Evolutionary conservation across 1,284 basidiomycete species (phyloP).

Genomic region (Melampsora abietis-canadensis): DNA sequence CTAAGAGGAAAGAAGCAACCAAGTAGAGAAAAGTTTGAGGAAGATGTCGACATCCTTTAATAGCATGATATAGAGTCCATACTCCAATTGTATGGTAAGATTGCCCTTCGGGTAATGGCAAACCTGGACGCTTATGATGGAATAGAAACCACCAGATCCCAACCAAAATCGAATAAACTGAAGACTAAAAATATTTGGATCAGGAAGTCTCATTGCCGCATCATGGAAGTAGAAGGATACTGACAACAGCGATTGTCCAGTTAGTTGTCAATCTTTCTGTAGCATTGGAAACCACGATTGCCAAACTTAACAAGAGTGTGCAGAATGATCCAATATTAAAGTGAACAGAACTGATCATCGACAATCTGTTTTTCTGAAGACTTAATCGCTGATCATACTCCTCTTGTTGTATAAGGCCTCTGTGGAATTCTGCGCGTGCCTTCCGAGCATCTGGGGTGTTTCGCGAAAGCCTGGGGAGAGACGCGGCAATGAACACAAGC

Average conservation of each 20-base stretch:
- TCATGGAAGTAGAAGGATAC: not conserved
- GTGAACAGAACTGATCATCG: conserved; percentile 37
- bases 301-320: conserved; percentile 2
- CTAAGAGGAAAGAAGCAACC: conserved; percentile 33
- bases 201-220: not conserved
- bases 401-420: conserved; percentile 5
- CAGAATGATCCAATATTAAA: conserved; percentile 36
- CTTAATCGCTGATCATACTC: conserved; percentile 12
- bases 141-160: conserved; percentile 42
- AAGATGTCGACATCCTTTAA: conserved; percentile 21
- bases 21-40: conserved; percentile 37
- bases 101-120: conserved; percentile 11
- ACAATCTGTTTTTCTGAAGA: conserved; percentile 27
- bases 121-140: conserved; percentile 25
- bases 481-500: conserved; percentile 10
- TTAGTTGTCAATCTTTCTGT: not conserved
- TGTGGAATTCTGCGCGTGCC: not conserved
- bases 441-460: conserved; percentile 23
- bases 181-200: conserved; percentile 9
- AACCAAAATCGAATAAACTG: conserved; percentile 18
- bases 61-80: conserved; percentile 13
- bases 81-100: conserved; percentile 26
- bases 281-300: not conserved
- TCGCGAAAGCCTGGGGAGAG: conserved; percentile 22
- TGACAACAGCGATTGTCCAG: not conserved